phyloP scores from a whole-genome alignment of 192 early-diverging fungal genomes.

The Coemansia sp. region DNA sequence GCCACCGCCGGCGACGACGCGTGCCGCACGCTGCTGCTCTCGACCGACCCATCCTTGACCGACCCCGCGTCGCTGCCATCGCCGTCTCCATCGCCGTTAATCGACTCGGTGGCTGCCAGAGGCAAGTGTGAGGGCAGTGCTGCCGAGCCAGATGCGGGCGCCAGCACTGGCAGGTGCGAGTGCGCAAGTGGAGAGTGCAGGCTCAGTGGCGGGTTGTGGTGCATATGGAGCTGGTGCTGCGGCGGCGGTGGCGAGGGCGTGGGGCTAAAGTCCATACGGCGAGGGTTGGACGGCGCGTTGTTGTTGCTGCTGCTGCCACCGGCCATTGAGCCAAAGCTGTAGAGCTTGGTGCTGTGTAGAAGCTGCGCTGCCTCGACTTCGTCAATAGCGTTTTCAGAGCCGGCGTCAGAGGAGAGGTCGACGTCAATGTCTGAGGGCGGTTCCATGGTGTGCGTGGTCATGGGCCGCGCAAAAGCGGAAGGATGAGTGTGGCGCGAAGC shows the following conservation, averaged over 20 bases:
- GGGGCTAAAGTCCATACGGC: slow-evolving; percentile 58
- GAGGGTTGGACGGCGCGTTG: slow-evolving; percentile 10
- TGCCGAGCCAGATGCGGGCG: slow-evolving; percentile 9
- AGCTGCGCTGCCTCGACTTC: slow-evolving; percentile 41
- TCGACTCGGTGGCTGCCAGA: slow-evolving; percentile 7
- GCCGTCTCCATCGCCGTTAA: slow-evolving; percentile 40
- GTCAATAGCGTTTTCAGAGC: slow-evolving; percentile 39
- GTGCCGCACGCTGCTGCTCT: slow-evolving; percentile 36
- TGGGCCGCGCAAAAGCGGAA: slow-evolving; percentile 20
- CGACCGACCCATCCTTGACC: slow-evolving; percentile 44
- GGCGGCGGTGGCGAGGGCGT: slow-evolving; percentile 48
- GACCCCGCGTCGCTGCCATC: slow-evolving; percentile 40
- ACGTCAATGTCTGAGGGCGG: slow-evolving; percentile 56
- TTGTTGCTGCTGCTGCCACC: slow-evolving; percentile 5
- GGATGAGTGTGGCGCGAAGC: slow-evolving; percentile 8
- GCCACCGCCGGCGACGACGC: slow-evolving; percentile 38
- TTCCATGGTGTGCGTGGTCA: slow-evolving; percentile 56
- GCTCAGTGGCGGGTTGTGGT: slow-evolving; percentile 9
- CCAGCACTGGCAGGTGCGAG: slow-evolving; percentile 8
- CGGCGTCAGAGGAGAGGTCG: slow-evolving; percentile 52
- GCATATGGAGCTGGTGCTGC: neutral
- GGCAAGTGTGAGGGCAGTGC: neutral
- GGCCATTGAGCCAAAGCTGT: slow-evolving; percentile 30
- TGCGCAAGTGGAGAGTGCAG: slow-evolving; percentile 11
- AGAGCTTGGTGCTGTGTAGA: slow-evolving; percentile 32